phyloP scores from a whole-genome alignment of 1,284 basidiomycete genomes.

The Apiotrichum akiyoshidainum region DNA sequence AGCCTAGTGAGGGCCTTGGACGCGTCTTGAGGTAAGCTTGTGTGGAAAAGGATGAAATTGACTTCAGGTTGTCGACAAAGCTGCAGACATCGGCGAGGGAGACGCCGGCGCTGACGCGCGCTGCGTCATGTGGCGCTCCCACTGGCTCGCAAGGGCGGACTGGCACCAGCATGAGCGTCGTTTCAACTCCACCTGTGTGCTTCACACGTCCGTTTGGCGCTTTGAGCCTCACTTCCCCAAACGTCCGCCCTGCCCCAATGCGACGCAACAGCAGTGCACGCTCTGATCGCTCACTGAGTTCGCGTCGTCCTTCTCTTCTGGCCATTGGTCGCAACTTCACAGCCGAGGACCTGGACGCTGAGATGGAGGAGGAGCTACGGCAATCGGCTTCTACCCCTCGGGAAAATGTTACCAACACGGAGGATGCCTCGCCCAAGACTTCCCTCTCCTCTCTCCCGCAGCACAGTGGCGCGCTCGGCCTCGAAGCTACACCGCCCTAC shows the following conservation, averaged over 20 bases:
- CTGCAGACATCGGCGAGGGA: slow-evolving; percentile 37
- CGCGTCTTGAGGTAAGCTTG: slow-evolving; percentile 29
- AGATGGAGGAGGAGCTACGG: slow-evolving; percentile 11
- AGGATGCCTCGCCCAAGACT: neutral
- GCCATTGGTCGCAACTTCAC: slow-evolving; percentile 49
- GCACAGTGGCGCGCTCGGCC: neutral
- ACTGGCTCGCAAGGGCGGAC: neutral
- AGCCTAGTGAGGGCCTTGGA: slow-evolving; percentile 20
- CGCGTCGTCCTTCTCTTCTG: slow-evolving; percentile 33
- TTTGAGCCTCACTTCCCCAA: slow-evolving; percentile 16
- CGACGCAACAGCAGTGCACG: slow-evolving; percentile 14
- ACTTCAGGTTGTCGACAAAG: slow-evolving; percentile 32
- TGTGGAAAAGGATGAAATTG: neutral
- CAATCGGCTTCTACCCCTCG: neutral
- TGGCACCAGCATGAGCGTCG: neutral
- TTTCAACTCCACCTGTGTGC: neutral
- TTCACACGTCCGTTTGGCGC: neutral
- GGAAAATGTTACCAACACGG: neutral
- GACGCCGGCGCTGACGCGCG: slow-evolving; percentile 10
- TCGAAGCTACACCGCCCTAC: neutral
- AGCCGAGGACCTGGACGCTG: slow-evolving; percentile 42
- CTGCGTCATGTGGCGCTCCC: slow-evolving; percentile 20
- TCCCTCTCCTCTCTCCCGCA: neutral
- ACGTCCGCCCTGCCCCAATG: slow-evolving; percentile 30
- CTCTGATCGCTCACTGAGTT: slow-evolving; percentile 17